These are phyloP conservation scores for Sergeia podlipaevii DNA, from an alignment of 208 protist species.

Conservation along the genomic window DNA sequence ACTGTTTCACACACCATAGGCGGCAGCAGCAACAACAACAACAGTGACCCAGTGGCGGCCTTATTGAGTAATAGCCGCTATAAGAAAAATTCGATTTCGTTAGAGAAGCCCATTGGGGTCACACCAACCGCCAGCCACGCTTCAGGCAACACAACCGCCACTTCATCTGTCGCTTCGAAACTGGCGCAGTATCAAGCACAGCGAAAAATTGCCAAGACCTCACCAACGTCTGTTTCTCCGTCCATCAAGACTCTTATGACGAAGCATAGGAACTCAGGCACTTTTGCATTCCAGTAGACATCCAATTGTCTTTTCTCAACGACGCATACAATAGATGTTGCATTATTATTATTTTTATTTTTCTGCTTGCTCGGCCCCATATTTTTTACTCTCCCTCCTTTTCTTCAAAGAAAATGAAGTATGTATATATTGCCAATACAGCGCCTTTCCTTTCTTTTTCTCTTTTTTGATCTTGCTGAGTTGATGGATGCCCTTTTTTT, in stretches of 20 bases:
- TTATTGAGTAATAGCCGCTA: constrained; percentile 65
- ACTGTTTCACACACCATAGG: neutral
- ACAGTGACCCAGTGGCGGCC: constrained; percentile 29
- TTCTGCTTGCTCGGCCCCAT: neutral
- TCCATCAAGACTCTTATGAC: constrained; percentile 63
- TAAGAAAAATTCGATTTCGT: constrained; percentile 36
- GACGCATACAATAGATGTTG: constrained; percentile 5
- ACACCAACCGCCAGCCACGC: too few relatives aligned
- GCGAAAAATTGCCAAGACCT: constrained; percentile 1
- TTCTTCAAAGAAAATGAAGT: neutral
- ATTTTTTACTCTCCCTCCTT: constrained; percentile 8
- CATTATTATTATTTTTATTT: constrained; percentile 10
- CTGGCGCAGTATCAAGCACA: too few relatives aligned
- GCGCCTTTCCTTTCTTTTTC: constrained; percentile 2
- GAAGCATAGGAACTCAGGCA: constrained; percentile 34
- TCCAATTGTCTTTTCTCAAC: neutral
- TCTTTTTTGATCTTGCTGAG: constrained; percentile 1
- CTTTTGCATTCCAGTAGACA: constrained; percentile 23
- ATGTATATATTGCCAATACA: constrained; percentile 13
- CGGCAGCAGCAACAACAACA: constrained; percentile 1
- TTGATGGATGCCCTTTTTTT: neutral
- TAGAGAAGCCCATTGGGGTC: too few relatives aligned
- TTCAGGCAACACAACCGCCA: too few relatives aligned
- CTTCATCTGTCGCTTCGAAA: too few relatives aligned
- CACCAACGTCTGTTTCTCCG: constrained; percentile 36